These are phyloP conservation scores for Agaricus subrufescens DNA, from an alignment of 768 basidiomycete genomes.

Conservation along the genomic window DNA sequence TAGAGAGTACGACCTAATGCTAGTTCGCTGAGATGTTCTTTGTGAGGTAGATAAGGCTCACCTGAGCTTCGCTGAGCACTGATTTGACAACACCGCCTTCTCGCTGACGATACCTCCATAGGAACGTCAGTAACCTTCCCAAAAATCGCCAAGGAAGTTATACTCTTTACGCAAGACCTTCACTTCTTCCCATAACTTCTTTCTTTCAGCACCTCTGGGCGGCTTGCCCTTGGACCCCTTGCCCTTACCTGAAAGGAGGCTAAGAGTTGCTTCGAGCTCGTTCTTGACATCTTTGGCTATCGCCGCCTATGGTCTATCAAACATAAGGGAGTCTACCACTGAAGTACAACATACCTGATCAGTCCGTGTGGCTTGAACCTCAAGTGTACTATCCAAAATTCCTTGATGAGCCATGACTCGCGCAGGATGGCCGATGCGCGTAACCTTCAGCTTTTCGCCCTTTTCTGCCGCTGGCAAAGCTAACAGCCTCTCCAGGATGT, in stretches of 20 bases:
- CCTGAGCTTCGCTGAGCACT: conserved; percentile 78
- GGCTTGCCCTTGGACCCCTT: conserved; percentile 71
- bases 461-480: conserved; percentile 50
- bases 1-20: conserved; percentile 76
- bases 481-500: conserved; percentile 84
- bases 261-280: conserved; percentile 72
- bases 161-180: conserved; percentile 88
- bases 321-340: background rate
- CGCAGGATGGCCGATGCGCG: conserved; percentile 95
- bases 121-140: background rate
- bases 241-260: conserved; percentile 63
- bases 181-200: conserved; percentile 84
- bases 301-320: conserved; percentile 47
- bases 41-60: conserved; percentile 17
- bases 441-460: conserved; percentile 53
- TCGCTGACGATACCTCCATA: conserved; percentile 74
- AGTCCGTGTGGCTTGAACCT: conserved; percentile 66
- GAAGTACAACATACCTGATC: conserved; percentile 42
- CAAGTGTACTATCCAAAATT: conserved; percentile 63
- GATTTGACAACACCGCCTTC: conserved; percentile 81
- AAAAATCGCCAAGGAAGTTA: background rate
- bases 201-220: conserved; percentile 68
- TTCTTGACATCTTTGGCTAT: conserved; percentile 85
- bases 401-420: conserved; percentile 75
- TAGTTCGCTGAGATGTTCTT: background rate